Evolutionary conservation across 2,329 filamentous ascomycete species (phyloP), one percentile per base, ranked within the genome.

Genomic region (Colletotrichum lindemuthianum): DNA sequence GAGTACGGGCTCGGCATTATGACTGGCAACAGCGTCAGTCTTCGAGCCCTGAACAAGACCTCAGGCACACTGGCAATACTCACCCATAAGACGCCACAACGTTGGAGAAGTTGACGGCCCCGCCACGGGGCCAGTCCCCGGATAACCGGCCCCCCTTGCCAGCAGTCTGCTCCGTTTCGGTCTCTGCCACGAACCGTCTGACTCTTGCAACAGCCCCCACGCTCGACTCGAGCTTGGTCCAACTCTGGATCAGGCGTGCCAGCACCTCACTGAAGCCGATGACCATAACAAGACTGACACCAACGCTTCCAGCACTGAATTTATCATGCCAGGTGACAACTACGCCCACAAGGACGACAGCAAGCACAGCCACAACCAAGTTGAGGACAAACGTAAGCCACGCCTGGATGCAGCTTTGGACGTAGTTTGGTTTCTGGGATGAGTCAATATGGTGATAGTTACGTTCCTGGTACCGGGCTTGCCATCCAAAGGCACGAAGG

Each of bases 381-480:
- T 81, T 81, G 33, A 87, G 74, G 2, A 72, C 77, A 0, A 83
- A 71, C 0, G 76, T 79, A 2, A 86, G 75, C 84, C 84, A 87
- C 43, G 81, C 74, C 60, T 87, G 85, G 7, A 86, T 80, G 13
- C 79, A 78, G 53, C 78, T 81, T 37, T 86, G 76, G 3, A 86
- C 76, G 66, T 86, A 87, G 36, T 80, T 81, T 1, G 85, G 84
- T 51, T 80, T 78, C 63, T 87, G 84, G 0, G 84, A 82, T 3
- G 74, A 72, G 52, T 87, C 36, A 2, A 60, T 51, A 69, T 54
- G 67, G 60, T 34, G 37, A 51, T 24, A 44, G 49, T 47, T 68
- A 67, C 67, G 68, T 8, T 69, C 53, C 12, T 65, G 61, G 37
- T 70, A 74, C 1, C 67, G 16, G 0, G 32, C n/a, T 11, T 66